These are phyloP conservation scores for Phaeoacremonium minimum DNA, from an alignment of 2,329 filamentous ascomycete species.

Conservation along the genomic window DNA sequence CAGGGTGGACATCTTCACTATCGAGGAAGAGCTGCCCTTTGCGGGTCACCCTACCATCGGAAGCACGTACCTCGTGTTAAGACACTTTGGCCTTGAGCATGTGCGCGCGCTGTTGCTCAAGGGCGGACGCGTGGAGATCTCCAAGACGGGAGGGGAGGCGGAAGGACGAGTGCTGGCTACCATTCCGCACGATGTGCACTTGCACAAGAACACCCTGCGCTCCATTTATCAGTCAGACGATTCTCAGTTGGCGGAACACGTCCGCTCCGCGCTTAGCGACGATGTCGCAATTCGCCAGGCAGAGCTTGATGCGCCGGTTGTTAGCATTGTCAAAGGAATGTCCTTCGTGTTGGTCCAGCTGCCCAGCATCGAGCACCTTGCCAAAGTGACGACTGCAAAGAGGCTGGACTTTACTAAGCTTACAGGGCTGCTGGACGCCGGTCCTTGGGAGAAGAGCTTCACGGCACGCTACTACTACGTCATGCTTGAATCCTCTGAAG, in stretches of 20 bases:
- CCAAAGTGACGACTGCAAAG: conserved; percentile 23
- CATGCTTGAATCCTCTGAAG: conserved; percentile 18
- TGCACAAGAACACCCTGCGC: conserved; percentile 44
- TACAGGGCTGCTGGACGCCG: conserved; percentile 40
- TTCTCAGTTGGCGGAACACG: conserved; percentile 15
- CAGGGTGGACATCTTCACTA: conserved; percentile 56
- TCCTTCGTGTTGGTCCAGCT: conserved; percentile 65
- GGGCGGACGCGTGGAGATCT: conserved; percentile 50
- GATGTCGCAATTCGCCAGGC: conserved; percentile 23
- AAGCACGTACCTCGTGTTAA: conserved; percentile 43
- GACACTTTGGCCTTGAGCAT: conserved; percentile 21
- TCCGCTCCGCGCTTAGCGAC: conserved; percentile 22
- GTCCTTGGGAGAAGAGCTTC: conserved; percentile 48
- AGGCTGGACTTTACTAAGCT: conserved; percentile 24
- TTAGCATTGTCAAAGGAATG: conserved; percentile 70
- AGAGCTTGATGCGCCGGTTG: conserved; percentile 39
- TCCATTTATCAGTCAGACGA: conserved; percentile 21
- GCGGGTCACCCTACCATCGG: conserved; percentile 61
- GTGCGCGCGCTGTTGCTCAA: conserved; percentile 46
- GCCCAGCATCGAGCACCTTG: conserved; percentile 54
- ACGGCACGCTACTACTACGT: conserved; percentile 58
- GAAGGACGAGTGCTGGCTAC: conserved; percentile 49
- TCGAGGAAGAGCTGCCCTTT: conserved; percentile 50
- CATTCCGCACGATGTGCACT: conserved; percentile 64
- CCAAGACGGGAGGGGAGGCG: conserved; percentile 11